Conservation (phyloP, 768 basidiomycete genomes). For the Chalciporus piperatus region DNA sequence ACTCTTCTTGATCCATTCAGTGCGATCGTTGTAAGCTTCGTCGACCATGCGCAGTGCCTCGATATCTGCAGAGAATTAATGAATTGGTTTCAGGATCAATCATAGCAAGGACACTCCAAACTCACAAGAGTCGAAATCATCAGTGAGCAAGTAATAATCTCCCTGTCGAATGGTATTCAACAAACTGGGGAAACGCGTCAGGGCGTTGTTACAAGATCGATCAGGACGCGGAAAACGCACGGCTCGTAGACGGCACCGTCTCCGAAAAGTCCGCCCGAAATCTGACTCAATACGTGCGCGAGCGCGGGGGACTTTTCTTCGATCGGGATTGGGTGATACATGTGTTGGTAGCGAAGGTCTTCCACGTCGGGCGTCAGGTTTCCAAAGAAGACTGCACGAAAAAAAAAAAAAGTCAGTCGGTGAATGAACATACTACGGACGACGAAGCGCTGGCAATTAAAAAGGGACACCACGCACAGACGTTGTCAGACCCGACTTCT, state of each 20-base stretch:
- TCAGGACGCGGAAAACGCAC: conserved; percentile 41
- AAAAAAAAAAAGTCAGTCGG: no score
- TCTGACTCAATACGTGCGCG: conserved; percentile 70
- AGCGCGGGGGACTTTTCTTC: conserved; percentile 83
- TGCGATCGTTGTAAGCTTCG: conserved; percentile 77
- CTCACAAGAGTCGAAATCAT: conserved; percentile 93
- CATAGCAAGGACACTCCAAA: conserved; percentile 5
- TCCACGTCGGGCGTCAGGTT: conserved; percentile 86
- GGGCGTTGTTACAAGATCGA: conserved; percentile 5
- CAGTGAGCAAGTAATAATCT: conserved; percentile 79
- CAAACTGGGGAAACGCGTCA: conserved; percentile 43
- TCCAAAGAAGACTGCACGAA: conserved; percentile 81
- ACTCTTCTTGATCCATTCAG: conserved; percentile 90
- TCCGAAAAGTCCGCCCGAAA: conserved; percentile 80
- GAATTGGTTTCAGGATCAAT: not conserved
- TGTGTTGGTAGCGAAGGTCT: conserved; percentile 80
- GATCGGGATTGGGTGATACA: conserved; percentile 77
- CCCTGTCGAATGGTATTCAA: conserved; percentile 73
- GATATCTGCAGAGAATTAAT: conserved; percentile 52
- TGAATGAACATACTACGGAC: no score
- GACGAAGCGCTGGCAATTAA: not conserved
- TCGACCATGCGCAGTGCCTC: conserved; percentile 85
- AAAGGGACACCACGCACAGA: conserved; percentile 66
- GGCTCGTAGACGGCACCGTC: conserved; percentile 82
- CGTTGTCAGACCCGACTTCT: conserved; percentile 89